Percentiles rank a stretch among this genome's conserved stretches.
These are phyloP conservation scores for Neonectria coccinea DNA, from an alignment of 2,329 filamentous ascomycete species.

Conservation along the genomic window DNA sequence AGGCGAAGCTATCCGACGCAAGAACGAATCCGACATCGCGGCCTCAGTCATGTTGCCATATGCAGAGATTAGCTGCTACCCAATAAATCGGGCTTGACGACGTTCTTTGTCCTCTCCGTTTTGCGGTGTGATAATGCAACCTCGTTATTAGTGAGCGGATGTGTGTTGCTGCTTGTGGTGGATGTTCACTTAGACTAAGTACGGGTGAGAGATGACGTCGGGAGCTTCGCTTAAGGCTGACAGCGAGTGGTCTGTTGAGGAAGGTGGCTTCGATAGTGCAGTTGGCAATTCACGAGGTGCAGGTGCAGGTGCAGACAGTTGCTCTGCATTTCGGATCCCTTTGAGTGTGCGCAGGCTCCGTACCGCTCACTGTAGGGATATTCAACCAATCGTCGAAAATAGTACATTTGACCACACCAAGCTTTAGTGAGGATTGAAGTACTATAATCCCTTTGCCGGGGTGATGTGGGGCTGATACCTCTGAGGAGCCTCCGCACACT, in stretches of 20 bases:
- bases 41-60: constrained; percentile 21
- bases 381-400: too few relatives aligned
- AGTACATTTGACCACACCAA: too few relatives aligned
- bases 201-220: not conserved
- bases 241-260: constrained; percentile 14
- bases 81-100: constrained; percentile 13
- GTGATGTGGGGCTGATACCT: too few relatives aligned
- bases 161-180: not conserved
- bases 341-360: too few relatives aligned
- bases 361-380: too few relatives aligned
- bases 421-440: too few relatives aligned
- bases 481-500: too few relatives aligned
- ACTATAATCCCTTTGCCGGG: too few relatives aligned
- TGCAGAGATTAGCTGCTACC: constrained; percentile 19
- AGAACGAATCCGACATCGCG: not conserved
- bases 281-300: not conserved
- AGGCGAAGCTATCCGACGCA: not conserved
- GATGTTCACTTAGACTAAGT: not conserved
- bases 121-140: not conserved
- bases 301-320: not conserved
- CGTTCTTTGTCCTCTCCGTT: not conserved
- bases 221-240: constrained; percentile 19
- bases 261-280: constrained; percentile 20
- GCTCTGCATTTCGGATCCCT: not conserved
- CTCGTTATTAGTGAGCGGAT: not conserved